These are phyloP conservation scores for Lepidium africanum DNA, from an alignment of 345 rosid species.

Conservation along the genomic window DNA sequence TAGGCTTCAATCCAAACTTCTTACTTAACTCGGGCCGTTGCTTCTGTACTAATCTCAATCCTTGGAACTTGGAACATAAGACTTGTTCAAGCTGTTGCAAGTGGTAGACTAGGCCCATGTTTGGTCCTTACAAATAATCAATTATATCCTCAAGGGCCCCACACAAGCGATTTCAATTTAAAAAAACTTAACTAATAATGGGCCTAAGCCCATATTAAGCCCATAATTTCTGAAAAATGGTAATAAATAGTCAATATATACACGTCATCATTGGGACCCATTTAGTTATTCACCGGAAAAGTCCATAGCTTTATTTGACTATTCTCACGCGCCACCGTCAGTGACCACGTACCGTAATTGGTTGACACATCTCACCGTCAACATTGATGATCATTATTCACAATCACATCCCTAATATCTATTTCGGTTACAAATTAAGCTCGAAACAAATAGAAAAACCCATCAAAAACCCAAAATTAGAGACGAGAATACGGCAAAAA, in stretches of 20 bases:
- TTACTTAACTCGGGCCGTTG: constrained; percentile 5
- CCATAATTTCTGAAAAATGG: not conserved
- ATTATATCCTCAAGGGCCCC: constrained; percentile 2
- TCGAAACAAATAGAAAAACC: not conserved
- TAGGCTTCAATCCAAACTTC: constrained; percentile 3
- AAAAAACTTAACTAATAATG: not conserved
- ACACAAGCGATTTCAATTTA: not conserved
- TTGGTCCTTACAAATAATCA: not conserved
- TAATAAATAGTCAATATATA: not conserved
- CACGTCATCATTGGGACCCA: not conserved
- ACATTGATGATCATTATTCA: not conserved
- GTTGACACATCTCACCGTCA: not conserved
- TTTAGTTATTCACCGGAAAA: not conserved
- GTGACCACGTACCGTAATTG: not conserved
- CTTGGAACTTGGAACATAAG: constrained; percentile 17
- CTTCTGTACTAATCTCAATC: constrained; percentile 8
- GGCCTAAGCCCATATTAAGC: not conserved
- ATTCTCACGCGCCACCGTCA: constrained; percentile 26
- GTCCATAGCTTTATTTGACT: not conserved
- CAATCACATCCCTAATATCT: not conserved
- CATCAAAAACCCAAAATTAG: not conserved
- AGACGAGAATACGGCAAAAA: no score
- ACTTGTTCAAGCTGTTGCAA: not conserved
- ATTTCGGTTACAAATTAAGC: not conserved
- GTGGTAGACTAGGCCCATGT: constrained; percentile 17